Evolutionary conservation across 2,329 filamentous ascomycete species (phyloP).

Genomic region (Xylariomycetidae sp.): DNA sequence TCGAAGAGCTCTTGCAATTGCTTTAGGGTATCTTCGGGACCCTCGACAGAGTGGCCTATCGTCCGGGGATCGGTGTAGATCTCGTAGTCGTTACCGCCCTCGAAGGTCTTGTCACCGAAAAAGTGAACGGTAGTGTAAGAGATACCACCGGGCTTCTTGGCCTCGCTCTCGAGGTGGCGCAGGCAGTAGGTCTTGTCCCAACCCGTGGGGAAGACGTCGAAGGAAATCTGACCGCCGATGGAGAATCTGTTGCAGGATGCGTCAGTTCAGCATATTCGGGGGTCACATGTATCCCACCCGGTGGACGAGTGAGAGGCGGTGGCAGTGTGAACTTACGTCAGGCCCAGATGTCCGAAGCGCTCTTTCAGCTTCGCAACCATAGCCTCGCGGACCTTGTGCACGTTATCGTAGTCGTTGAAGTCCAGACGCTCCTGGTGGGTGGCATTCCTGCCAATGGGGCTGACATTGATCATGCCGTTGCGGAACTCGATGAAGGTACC

Average conservation of each 20-base stretch:
- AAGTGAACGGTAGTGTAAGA: slow-evolving; percentile 89
- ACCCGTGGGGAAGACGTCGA: slow-evolving; percentile 92
- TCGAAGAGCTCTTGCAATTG: slow-evolving; percentile 78
- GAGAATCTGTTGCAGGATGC: slow-evolving; percentile 60
- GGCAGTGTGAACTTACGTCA: slow-evolving; percentile 60
- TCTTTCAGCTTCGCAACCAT: slow-evolving; percentile 75
- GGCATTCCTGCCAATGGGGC: slow-evolving; percentile 82
- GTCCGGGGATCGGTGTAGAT: slow-evolving; percentile 81
- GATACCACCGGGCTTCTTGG: slow-evolving; percentile 62
- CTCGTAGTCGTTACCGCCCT: slow-evolving; percentile 93
- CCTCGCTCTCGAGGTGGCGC: slow-evolving; percentile 77
- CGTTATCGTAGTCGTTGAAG: slow-evolving; percentile 76
- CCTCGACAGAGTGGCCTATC: slow-evolving; percentile 76
- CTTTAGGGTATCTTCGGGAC: slow-evolving; percentile 76
- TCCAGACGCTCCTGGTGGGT: slow-evolving; percentile 73
- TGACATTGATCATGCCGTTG: slow-evolving; percentile 88
- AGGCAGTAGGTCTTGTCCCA: slow-evolving; percentile 99
- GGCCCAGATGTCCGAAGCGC: slow-evolving; percentile 74
- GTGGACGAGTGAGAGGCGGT: too few species aligned
- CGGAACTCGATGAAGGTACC: slow-evolving; percentile 86
- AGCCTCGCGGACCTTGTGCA: slow-evolving; percentile 68
- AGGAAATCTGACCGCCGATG: slow-evolving; percentile 96
- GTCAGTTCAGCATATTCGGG: too few species aligned
- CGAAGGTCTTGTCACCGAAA: slow-evolving; percentile 92
- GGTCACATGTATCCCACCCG: too few species aligned